Evolutionary conservation across 805 yeast species (phyloP), one percentile per base, ranked within the genome.

Genomic region (Kuraishia cidri): DNA sequence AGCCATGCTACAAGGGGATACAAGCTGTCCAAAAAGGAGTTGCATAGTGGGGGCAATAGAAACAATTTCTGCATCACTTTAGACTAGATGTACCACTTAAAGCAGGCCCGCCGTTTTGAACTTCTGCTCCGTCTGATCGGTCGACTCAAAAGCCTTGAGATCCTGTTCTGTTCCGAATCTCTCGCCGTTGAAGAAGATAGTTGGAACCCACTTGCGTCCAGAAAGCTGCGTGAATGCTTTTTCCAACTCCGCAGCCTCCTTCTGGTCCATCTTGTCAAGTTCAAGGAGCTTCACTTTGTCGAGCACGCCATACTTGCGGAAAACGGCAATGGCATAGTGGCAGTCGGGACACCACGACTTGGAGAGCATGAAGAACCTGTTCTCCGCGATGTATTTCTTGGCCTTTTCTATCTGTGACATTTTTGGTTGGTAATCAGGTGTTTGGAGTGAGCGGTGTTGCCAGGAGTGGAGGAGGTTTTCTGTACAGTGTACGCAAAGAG

Each of bases 11-110:
- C 5, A 19, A 30, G 22, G 3, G 40, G 35, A 2, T 28, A 23
- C 9, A 40, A 31, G 11, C 39, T 61, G 24, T 44, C 42, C 2
- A 79, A 79, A 52, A 56, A 46, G 29, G 74, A 77, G 44, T 35
- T 81, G 1, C 62, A 66, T 32, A 65, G 67, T 27, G 90, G 90
- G 1, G 50, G 67, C 0, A 52, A 59, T 0, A 67, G 78, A 56
- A 86, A 86, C 50, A 86, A 86, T 50, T 86, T 86, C 45, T 67
- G 79, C n/a, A n/a, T n/a, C n/a, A n/a, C n/a, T n/a, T n/a, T n/a
- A n/a, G n/a, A n/a, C n/a, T n/a, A n/a, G n/a, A n/a, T n/a, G n/a
- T n/a, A 17, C 30, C 16, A n/a, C 3, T 41, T 30, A 44, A n/a
- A 48, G 25, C 17, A 55, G 37, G 3, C 60, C 60, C 14, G 47